A percentile compares a stretch with the other conserved stretches of the same genome.
Conservation (phyloP, 345 rosid genomes). For the Eucalyptus brandiana region DNA sequence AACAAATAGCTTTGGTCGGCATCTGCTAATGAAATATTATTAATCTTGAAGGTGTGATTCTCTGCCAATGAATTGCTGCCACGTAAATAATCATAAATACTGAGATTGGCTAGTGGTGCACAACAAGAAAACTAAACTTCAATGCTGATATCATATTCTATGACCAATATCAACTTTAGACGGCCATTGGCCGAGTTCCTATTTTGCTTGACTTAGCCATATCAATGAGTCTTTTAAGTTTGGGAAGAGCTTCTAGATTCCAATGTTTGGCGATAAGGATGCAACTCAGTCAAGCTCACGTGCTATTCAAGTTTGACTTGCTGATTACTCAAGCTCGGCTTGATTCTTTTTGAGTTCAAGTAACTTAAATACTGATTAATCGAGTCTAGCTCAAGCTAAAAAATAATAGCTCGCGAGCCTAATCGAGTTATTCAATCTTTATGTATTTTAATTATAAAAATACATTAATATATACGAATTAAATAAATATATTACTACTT, state of each 20-base stretch:
- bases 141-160: background rate
- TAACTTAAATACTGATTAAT: too few species aligned
- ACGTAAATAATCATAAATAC: background rate
- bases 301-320: background rate
- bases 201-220: background rate
- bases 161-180: too few species aligned
- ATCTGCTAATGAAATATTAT: background rate
- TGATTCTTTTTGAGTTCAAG: background rate
- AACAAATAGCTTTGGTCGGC: background rate
- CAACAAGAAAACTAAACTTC: background rate
- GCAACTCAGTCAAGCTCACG: background rate
- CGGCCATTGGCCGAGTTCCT: background rate
- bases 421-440: too few species aligned
- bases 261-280: background rate
- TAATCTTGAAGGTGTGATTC: background rate
- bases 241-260: background rate
- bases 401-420: too few species aligned
- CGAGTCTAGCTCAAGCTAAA: too few species aligned
- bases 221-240: background rate
- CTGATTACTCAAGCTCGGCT: background rate
- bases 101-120: background rate
- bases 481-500: too few species aligned
- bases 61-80: background rate
- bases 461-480: too few species aligned
- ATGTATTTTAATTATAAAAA: too few species aligned